Conservation (phyloP, 2,329 filamentous ascomycete species). For the Trichoderma sp. region DNA sequence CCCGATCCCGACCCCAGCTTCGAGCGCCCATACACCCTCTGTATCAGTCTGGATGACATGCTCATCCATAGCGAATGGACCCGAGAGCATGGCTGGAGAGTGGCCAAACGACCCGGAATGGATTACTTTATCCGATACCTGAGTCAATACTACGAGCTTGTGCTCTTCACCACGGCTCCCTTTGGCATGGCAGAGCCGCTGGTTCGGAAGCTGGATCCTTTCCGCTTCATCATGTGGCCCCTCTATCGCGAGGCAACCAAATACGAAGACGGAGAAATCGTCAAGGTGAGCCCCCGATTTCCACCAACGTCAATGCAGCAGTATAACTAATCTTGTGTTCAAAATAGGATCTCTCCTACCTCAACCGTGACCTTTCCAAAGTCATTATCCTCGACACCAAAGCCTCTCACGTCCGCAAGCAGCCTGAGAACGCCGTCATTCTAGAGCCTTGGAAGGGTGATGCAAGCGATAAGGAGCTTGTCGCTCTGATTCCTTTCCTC, state of each 20-base stretch:
- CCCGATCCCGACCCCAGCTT: slow-evolving; percentile 77
- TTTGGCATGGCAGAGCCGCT: slow-evolving; percentile 82
- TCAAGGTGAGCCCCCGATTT: slow-evolving; percentile 65
- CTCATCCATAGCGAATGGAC: slow-evolving; percentile 94
- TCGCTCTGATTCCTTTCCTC: slow-evolving; percentile 90
- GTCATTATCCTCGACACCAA: slow-evolving; percentile 93
- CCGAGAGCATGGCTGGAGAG: slow-evolving; percentile 89
- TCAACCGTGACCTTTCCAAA: slow-evolving; percentile 94
- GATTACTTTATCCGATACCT: slow-evolving; percentile 98
- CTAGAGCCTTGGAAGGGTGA: slow-evolving; percentile 88
- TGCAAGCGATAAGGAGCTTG: slow-evolving; percentile 77
- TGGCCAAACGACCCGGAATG: slow-evolving; percentile 90
- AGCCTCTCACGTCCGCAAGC: slow-evolving; percentile 73
- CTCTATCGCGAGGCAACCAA: slow-evolving; percentile 95
- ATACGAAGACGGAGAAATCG: slow-evolving; percentile 91
- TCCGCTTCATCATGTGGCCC: slow-evolving; percentile 91
- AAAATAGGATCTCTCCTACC: slow-evolving; percentile 86
- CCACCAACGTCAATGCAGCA: neutral
- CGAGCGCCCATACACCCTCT: slow-evolving; percentile 86
- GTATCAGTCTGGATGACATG: slow-evolving; percentile 89
- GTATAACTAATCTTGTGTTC: slow-evolving; percentile 21
- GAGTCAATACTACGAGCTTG: slow-evolving; percentile 96
- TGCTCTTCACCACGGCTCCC: slow-evolving; percentile 89
- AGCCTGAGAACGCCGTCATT: slow-evolving; percentile 95
- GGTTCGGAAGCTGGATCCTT: slow-evolving; percentile 90